Evolutionary conservation across 228 moss, liverwort and hornwort species (phyloP), one percentile per base, ranked within the genome.

Genomic region (Sphagnum fallax): DNA sequence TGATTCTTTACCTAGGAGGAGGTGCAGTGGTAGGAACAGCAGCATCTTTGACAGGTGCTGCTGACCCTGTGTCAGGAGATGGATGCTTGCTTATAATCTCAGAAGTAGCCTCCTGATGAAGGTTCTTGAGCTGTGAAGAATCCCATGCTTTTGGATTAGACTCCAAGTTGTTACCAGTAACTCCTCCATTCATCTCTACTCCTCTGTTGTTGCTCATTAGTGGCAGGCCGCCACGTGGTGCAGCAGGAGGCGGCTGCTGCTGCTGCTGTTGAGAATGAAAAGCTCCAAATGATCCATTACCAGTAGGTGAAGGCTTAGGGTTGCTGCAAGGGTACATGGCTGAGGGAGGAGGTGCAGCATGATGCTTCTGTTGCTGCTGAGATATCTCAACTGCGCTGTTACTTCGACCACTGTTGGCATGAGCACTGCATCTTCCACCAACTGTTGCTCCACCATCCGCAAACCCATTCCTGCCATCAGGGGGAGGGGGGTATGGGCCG

Each of bases 1-100:
- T 32, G 32, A 32, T 32, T 32, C 68, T 80, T 86, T 78, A 92
- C 95, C 75, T 79, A 48, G 82, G 80, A 63, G 84, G 65, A 16
- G 87, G 52, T 32, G 76, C 71, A 11, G 67, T 16, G 10, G 32
- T 32, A 32, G 32, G 32, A 32, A 32, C 32, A 32, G 16, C 49
- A 48, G 80, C 65, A 6, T 81, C 78, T 52, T 85, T 90, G 4
- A 71, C 52, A 6, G 81, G 52, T 14, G 81, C 13, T 55, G 55
- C 49, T 12, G 72, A 67, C 65, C 32, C 32, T 32, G 32, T 32
- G 32, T 90, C 85, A 5, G 53, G 74, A 51, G 74, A 15, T n/a
- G 58, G 65, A 16, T 74, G 78, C 52, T 86, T 87, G 50, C 49
- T 78, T 6, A 63, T 61, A 13, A 32, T 32, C 32, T 90, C 92